phyloP scores from a whole-genome alignment of 139 green algal genomes.

The Chlamydomonas eustigma region DNA sequence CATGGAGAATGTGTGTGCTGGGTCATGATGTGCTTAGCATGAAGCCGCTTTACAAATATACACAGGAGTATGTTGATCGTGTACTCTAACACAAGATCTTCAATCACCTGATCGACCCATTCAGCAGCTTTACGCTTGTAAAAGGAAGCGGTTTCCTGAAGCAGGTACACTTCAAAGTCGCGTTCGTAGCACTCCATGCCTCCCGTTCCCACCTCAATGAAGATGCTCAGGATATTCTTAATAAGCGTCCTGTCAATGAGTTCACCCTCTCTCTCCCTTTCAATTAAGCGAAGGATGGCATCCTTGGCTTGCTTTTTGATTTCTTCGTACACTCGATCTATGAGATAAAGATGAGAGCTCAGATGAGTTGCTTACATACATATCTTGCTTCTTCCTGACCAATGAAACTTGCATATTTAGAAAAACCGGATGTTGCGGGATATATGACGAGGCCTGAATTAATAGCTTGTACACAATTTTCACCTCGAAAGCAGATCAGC shows the following conservation, averaged over 20 bases:
- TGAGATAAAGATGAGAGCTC: no score
- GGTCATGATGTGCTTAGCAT: no score
- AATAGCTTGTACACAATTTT: no score
- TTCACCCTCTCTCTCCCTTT: slow-evolving; percentile 92
- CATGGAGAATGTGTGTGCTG: no score
- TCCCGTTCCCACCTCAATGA: slow-evolving; percentile 92
- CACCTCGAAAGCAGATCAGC: slow-evolving; percentile 81
- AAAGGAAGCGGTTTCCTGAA: slow-evolving; percentile 74
- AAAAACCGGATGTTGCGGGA: background rate
- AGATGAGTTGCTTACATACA: no score
- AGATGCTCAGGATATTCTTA: slow-evolving; percentile 96
- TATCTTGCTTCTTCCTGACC: no score
- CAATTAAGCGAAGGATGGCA: slow-evolving; percentile 74
- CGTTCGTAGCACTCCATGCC: slow-evolving; percentile 89
- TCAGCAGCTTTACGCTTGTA: slow-evolving; percentile 76
- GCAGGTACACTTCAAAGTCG: slow-evolving; percentile 92
- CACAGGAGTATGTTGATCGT: no score
- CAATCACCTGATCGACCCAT: slow-evolving; percentile 76
- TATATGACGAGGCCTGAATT: no score
- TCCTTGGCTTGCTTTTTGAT: slow-evolving; percentile 65
- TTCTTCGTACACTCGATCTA: slow-evolving; percentile 84
- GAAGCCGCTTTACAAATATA: no score
- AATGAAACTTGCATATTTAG: background rate
- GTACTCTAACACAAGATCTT: no score
- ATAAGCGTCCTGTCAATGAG: slow-evolving; percentile 83